Base-by-base conservation (phyloP, 495 filamentous ascomycete genomes). In the Aspergillus sparsus region DNA sequence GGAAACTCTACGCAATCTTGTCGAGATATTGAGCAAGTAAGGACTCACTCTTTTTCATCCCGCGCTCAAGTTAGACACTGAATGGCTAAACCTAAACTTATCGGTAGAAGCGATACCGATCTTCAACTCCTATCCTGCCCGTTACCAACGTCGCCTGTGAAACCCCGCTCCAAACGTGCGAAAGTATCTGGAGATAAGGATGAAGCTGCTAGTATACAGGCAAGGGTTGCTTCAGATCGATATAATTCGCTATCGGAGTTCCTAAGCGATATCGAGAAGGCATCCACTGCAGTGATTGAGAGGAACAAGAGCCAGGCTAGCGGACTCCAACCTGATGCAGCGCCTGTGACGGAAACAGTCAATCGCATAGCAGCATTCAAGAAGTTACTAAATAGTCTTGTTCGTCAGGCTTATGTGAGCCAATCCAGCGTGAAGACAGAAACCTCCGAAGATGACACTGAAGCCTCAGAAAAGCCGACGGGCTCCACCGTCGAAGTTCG, bases 221-320 rank as follows among this genome's bases (percentile, higher is more conserved):
- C 65, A 6, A 70, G 75, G 15, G 77, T 82, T 41, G 69, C 70
- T 37, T 65, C 71, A 42, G 71, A 68, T 49, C 75, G 66, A 27
- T 84, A 84, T 52, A 74, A 59, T 39, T 77, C 75, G 5, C 63
- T 80, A 27, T 77, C 80, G 35, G 80, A 82, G 41, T 76, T 83
- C 27, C 50, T 82, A 31, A 70, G 69, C 55, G 81, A 84, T 64
- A 75, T 84, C 42, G 77, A 82, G 44, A 73, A 68, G 57, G 81
- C 80, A n/a, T 77, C 75, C 15, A 60, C 75, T 34, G 68, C 71
- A 9, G 68, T 79, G 10, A 74, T 80, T 49, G 77, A 81, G 47
- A 72, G 75, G 53, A 73, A 75, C 44, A 74, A 77, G 63, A 63
- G 63, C n/a, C 72, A 71, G 53, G 59, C 69, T 36, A 68, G 68